These are phyloP conservation scores for Quercus alba DNA, from an alignment of 306 rosid genomes.

Conservation along the genomic window DNA sequence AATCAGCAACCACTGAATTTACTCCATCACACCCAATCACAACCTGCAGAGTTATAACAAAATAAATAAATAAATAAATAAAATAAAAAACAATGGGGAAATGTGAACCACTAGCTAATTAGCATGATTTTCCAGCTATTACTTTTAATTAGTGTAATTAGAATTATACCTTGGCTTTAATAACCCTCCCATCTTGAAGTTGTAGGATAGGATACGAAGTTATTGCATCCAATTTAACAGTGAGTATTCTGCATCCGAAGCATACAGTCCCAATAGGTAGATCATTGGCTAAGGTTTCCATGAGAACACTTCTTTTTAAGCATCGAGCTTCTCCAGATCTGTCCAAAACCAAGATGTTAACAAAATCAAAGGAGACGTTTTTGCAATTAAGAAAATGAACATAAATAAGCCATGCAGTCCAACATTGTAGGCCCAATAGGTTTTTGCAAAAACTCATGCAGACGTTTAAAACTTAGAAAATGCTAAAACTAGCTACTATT, in stretches of 20 bases:
- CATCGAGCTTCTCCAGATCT: slow-evolving; percentile 36
- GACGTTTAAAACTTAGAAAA: too few species aligned
- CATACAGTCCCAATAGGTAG: slow-evolving; percentile 50
- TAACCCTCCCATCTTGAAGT: slow-evolving; percentile 34
- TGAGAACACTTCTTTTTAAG: slow-evolving; percentile 43
- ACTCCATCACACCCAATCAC: slow-evolving; percentile 66
- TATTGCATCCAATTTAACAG: slow-evolving; percentile 29
- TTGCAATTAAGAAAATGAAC: too few species aligned
- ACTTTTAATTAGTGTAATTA: neutral
- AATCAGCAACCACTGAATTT: slow-evolving; percentile 33
- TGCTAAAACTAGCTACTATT: too few species aligned
- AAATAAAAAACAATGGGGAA: too few species aligned
- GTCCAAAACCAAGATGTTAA: too few species aligned
- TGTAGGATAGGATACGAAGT: slow-evolving; percentile 28
- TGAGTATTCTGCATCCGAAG: slow-evolving; percentile 26
- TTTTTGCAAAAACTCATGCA: too few species aligned
- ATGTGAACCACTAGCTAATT: too few species aligned
- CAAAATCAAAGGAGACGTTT: too few species aligned
- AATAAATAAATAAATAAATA: too few species aligned
- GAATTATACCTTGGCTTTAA: slow-evolving; percentile 39
- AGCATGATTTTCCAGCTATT: too few species aligned
- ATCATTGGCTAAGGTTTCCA: slow-evolving; percentile 29
- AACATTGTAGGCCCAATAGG: too few species aligned
- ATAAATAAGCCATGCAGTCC: too few species aligned
- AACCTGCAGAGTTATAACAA: slow-evolving; percentile 8